Evolutionary conservation across 2,329 filamentous ascomycete species (phyloP).

Genomic region (Trichoderma pleuroti): DNA sequence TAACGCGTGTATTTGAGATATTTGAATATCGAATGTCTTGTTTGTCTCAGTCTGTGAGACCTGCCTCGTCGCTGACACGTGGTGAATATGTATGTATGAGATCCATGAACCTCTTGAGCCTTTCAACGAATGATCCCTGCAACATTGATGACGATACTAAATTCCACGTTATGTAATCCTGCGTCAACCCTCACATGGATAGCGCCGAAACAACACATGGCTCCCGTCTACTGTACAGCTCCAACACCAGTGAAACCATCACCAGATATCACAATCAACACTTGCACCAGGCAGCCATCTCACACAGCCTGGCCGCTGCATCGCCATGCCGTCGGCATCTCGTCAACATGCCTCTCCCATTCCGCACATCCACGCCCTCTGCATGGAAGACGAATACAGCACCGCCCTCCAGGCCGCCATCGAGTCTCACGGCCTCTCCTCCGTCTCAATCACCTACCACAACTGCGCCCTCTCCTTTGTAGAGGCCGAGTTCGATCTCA

Average conservation of each 20-base stretch:
- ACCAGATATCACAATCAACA: neutral
- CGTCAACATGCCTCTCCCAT: neutral
- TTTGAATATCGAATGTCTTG: neutral
- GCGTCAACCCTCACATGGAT: neutral
- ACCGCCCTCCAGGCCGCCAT: conserved; percentile 40
- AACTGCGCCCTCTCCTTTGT: conserved; percentile 39
- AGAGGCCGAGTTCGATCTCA: conserved; percentile 41
- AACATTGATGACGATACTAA: neutral
- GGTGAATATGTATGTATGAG: neutral
- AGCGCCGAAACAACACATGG: neutral
- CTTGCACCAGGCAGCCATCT: neutral
- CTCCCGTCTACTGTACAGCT: neutral
- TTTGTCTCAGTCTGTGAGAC: neutral
- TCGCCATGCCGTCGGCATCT: neutral
- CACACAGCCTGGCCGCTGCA: neutral
- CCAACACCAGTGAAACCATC: neutral
- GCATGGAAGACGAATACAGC: conserved; percentile 28
- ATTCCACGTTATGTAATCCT: neutral
- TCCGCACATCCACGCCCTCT: conserved; percentile 22
- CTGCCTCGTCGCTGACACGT: neutral
- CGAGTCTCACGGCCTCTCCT: conserved; percentile 30
- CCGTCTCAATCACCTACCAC: conserved; percentile 35
- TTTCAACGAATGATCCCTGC: neutral
- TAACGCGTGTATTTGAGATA: neutral
- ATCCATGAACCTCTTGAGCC: neutral